Evolutionary conservation across 2,329 filamentous ascomycete species (phyloP).

Genomic region (Alternaria sp.): DNA sequence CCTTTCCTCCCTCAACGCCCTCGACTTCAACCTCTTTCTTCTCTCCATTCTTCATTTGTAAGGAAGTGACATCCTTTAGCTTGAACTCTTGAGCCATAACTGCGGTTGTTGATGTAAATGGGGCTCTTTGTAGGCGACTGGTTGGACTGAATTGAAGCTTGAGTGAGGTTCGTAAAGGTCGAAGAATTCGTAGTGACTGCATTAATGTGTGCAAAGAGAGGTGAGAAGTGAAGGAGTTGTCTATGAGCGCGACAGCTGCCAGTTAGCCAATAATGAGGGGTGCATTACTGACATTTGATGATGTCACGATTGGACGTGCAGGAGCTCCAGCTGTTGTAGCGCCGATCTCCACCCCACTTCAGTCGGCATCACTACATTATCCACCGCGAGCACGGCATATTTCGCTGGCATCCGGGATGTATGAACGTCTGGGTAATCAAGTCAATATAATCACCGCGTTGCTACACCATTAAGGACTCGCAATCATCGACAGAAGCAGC

Average conservation of each 20-base stretch:
- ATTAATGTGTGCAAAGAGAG: conserved; percentile 27
- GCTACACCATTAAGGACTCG: background rate
- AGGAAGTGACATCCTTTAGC: conserved; percentile 78
- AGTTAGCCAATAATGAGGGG: conserved; percentile 18
- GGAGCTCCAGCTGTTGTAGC: conserved; percentile 2
- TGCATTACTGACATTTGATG: conserved; percentile 19
- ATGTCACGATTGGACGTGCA: conserved; percentile 23
- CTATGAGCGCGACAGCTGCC: conserved; percentile 15
- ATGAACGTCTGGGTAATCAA: background rate
- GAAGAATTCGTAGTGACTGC: conserved; percentile 37
- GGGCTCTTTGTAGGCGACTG: conserved; percentile 26
- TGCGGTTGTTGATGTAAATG: conserved; percentile 40
- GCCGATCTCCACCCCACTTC: conserved; percentile 5
- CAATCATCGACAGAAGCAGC: background rate
- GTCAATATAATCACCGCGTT: background rate
- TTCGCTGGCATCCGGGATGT: background rate
- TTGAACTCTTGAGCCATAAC: conserved; percentile 60
- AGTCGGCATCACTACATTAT: background rate
- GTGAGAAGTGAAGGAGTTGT: conserved; percentile 6
- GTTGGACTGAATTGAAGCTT: conserved; percentile 26
- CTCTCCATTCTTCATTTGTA: conserved; percentile 79
- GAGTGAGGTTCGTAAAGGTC: conserved; percentile 34
- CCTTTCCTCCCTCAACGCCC: conserved; percentile 84
- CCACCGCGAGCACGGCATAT: background rate
- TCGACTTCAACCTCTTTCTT: conserved; percentile 93